These are phyloP conservation scores for Dendrothele bispora DNA, from an alignment of 768 basidiomycete species.

Conservation along the genomic window DNA sequence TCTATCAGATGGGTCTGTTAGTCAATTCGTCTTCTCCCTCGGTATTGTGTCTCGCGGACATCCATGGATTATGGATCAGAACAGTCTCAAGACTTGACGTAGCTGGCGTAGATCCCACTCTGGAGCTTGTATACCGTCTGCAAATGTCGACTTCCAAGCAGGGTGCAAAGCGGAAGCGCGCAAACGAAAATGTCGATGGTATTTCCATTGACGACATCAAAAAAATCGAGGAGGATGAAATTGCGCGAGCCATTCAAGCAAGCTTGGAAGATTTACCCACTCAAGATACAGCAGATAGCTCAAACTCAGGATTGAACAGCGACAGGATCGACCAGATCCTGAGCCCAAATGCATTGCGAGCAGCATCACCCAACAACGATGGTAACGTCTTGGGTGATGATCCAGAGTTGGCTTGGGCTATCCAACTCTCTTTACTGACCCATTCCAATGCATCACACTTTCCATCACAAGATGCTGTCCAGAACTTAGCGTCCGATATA, in stretches of 20 bases:
- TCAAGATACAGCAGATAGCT: no score
- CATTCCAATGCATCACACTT: background rate
- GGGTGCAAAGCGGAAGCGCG: slow-evolving; percentile 17
- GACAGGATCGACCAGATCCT: background rate
- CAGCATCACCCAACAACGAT: slow-evolving; percentile 9
- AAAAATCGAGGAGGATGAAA: slow-evolving; percentile 38
- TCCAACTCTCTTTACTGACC: slow-evolving; percentile 25
- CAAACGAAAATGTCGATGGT: background rate
- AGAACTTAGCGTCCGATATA: background rate
- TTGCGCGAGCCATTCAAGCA: slow-evolving; percentile 46
- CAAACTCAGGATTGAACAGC: no score
- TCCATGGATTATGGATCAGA: slow-evolving; percentile 31
- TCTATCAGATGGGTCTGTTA: slow-evolving; percentile 27
- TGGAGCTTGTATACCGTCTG: slow-evolving; percentile 55
- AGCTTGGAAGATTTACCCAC: slow-evolving; percentile 33
- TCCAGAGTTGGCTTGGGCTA: slow-evolving; percentile 26
- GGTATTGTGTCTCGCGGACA: slow-evolving; percentile 35
- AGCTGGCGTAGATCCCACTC: slow-evolving; percentile 33
- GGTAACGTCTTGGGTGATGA: slow-evolving; percentile 19
- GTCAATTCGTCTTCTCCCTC: slow-evolving; percentile 1
- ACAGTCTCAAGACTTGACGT: slow-evolving; percentile 27
- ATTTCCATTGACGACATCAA: background rate
- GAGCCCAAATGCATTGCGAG: background rate
- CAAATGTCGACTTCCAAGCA: slow-evolving; percentile 25
- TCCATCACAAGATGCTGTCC: background rate